Percentiles rank a stretch among this genome's conserved stretches.
phyloP scores from a whole-genome alignment of 2,329 filamentous ascomycete genomes.

The Chalaropsis thielavioides region DNA sequence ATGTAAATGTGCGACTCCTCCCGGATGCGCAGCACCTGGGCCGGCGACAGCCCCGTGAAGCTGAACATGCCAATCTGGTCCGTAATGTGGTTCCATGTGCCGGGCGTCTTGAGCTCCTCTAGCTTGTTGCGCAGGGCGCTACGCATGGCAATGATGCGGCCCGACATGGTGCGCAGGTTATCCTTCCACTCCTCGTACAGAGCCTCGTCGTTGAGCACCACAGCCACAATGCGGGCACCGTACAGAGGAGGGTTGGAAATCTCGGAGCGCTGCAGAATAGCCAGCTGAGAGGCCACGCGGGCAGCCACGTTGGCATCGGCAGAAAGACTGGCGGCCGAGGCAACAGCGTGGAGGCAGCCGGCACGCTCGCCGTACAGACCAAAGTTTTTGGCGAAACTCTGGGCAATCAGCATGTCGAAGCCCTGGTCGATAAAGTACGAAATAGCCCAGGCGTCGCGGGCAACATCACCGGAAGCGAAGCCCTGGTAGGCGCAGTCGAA shows the following conservation, averaged over 20 bases:
- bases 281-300: constrained; percentile 72
- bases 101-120: constrained; percentile 72
- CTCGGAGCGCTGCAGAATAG: constrained; percentile 89
- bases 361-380: constrained; percentile 93
- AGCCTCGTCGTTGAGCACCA: constrained; percentile 64
- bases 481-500: constrained; percentile 98
- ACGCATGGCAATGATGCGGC: constrained; percentile 88
- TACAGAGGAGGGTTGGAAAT: constrained; percentile 96
- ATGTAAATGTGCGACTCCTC: constrained; percentile 68
- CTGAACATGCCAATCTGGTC: constrained; percentile 99
- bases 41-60: constrained; percentile 67
- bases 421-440: constrained; percentile 87
- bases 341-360: constrained; percentile 89
- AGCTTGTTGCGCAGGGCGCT: constrained; percentile 62
- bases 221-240: constrained; percentile 75
- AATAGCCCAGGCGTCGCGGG: constrained; percentile 77
- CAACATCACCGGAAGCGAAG: constrained; percentile 82
- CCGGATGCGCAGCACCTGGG: constrained; percentile 57
- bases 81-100: constrained; percentile 92
- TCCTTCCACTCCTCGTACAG: constrained; percentile 88
- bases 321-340: constrained; percentile 42
- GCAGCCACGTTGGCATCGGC: constrained; percentile 43
- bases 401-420: constrained; percentile 74
- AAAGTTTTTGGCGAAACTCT: constrained; percentile 97
- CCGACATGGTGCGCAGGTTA: constrained; percentile 85